Base-by-base conservation (phyloP, 768 basidiomycete species). In the Hericium coralloides region DNA sequence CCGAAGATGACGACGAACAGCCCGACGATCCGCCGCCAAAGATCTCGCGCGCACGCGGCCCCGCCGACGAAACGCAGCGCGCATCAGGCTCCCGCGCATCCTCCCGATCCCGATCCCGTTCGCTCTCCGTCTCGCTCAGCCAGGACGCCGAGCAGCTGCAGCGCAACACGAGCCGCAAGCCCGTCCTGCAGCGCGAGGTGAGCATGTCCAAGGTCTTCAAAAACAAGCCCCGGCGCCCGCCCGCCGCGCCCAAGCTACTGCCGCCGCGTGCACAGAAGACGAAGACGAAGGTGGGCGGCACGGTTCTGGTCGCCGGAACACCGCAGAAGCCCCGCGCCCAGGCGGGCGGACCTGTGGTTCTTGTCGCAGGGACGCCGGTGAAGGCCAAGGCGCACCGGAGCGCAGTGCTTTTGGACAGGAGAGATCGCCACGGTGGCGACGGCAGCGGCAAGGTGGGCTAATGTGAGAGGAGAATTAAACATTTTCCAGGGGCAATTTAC, bases 51-150 rank as follows among this genome's bases (percentile, higher is more conserved):
- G 45, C 26, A 23, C 31, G 25, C 25, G 25, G 20, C 37, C 18
- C n/a, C 38, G 26, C 55, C 18, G 25, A 9, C 23, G 59, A 4
- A 8, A 55, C 9, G 59, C 71, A 22, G 14, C 67, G 76, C 0
- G 79, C 82, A 18, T 80, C 83, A 0, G 79, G 81, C 8, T 84
- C 84, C 8, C 71, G 26, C 17, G 38, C 65, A 12, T 63, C 60
- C 49, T 66, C 68, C 3, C 64, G 61, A 22, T 57, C 68, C 14
- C 67, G 68, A 51, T 69, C 70, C 12, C 66, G 66, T 12, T 70
- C 70, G 5, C 64, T 89, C 18, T 89, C 88, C 1, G 67, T 86
- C n/a, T 82, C 87, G 0, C 76, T 90, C 4, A 82, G 83, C 9
- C 81, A 83, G 59, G 86, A 89, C 61, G 77, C 76, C 12, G 72